Percentiles rank a stretch among this genome's conserved stretches.
Evolutionary conservation across 164 flowering plant species (phyloP).

Genomic region (Dillenia turbinata): DNA sequence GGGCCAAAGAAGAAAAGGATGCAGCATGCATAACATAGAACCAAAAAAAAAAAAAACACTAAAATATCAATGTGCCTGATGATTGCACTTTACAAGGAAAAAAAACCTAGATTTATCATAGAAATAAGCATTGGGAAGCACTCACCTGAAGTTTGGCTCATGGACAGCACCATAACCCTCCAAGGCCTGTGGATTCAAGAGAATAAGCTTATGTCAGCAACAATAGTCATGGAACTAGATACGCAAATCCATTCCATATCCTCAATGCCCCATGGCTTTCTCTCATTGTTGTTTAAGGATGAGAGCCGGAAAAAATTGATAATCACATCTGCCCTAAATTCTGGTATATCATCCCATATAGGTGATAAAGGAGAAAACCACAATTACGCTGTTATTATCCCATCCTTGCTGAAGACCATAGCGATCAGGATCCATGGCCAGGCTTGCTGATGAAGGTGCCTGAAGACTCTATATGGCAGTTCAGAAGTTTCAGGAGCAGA

Average conservation of each 20-base stretch:
- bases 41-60: neutral
- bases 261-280: constrained; percentile 82
- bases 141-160: constrained; percentile 92
- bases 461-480: constrained; percentile 44
- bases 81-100: neutral
- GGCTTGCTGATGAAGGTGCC: constrained; percentile 26
- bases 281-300: constrained; percentile 59
- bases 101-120: neutral
- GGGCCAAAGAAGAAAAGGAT: constrained; percentile 16
- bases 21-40: neutral
- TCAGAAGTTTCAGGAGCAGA: constrained; percentile 50
- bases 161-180: constrained; percentile 89
- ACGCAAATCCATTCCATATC: constrained; percentile 94
- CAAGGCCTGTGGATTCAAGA: constrained; percentile 99
- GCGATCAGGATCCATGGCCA: constrained; percentile 93
- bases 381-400: constrained; percentile 99
- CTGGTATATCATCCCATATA: constrained; percentile 82
- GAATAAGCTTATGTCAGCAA: constrained; percentile 97
- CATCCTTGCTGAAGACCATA: constrained; percentile 97
- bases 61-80: neutral
- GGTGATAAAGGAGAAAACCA: constrained; percentile 95
- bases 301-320: constrained; percentile 70
- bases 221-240: constrained; percentile 63
- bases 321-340: constrained; percentile 79
- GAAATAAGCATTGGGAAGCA: constrained; percentile 20